These are phyloP conservation scores for Dichotomocladium elegans DNA, from an alignment of 371 early-diverging fungal species.

Conservation along the genomic window DNA sequence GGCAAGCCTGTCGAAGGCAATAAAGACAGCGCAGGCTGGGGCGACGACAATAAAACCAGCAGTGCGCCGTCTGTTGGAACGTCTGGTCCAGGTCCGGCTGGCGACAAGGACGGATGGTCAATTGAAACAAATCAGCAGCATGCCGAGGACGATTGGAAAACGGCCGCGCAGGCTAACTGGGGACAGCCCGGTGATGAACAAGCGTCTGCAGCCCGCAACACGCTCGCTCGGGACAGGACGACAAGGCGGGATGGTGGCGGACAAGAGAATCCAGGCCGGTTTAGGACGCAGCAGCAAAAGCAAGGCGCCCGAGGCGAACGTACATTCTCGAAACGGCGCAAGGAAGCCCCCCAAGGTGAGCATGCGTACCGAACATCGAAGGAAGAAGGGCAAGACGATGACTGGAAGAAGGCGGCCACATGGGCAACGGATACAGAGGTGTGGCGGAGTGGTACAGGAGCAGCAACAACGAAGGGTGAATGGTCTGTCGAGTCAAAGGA, in stretches of 20 bases:
- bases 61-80: neutral
- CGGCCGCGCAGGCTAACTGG: neutral
- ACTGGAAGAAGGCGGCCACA: neutral
- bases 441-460: neutral
- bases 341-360: no score
- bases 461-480: conserved; percentile 3
- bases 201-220: neutral
- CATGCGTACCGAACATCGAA: no score
- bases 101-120: neutral
- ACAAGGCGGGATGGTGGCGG: no score
- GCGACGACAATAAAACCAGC: neutral
- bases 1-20: no score
- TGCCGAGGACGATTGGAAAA: no score
- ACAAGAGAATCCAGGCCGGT: no score
- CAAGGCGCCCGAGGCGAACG: no score
- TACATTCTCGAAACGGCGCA: no score
- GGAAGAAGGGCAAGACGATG: no score
- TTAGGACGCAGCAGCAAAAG: no score
- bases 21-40: conserved; percentile 1
- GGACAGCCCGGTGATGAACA: neutral
- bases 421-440: neutral
- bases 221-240: no score
- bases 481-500: neutral
- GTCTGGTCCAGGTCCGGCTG: neutral
- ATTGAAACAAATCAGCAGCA: no score